A percentile compares a stretch with the other conserved stretches of the same genome.
phyloP scores from a whole-genome alignment of 352 stramenopile genomes.

The Thraustotheca clavata region DNA sequence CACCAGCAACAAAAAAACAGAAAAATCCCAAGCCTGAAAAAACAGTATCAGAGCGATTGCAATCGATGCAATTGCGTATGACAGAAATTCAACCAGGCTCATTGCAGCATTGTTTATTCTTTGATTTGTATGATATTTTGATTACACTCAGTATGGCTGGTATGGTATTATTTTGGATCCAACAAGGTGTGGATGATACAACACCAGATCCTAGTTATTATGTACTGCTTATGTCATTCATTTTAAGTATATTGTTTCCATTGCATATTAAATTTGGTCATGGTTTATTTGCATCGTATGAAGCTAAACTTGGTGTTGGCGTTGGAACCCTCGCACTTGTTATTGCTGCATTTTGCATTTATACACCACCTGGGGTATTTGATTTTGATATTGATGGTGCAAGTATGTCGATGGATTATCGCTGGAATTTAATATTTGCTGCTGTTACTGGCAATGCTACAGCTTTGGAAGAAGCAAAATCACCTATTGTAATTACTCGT shows the following conservation, averaged over 20 bases:
- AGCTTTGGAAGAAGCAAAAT: conserved; percentile 29
- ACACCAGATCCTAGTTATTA: conserved; percentile 52
- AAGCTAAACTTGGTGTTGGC: conserved; percentile 44
- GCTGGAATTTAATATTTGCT: conserved; percentile 28
- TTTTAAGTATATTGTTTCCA: conserved; percentile 65
- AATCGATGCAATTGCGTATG: conserved; percentile 60
- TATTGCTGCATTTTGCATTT: conserved; percentile 45
- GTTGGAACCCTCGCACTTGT: conserved; percentile 52
- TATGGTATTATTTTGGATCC: conserved; percentile 29
- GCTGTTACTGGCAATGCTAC: conserved; percentile 30
- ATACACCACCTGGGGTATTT: conserved; percentile 44
- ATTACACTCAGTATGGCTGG: conserved; percentile 50
- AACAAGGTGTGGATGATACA: background rate
- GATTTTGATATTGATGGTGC: conserved; percentile 46
- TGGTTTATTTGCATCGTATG: conserved; percentile 38
- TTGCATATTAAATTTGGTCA: conserved; percentile 66
- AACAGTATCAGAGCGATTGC: conserved; percentile 41
- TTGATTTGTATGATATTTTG: conserved; percentile 76
- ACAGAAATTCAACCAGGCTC: conserved; percentile 53
- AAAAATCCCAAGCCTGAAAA: conserved; percentile 22
- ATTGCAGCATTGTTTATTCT: conserved; percentile 70
- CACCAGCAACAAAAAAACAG: background rate
- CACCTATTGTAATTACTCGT: too few relatives aligned
- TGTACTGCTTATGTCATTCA: conserved; percentile 46
- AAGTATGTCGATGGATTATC: conserved; percentile 26